Base-by-base conservation (phyloP, 2,329 filamentous ascomycete species). In the Graphilbum ipis-grandicollis region DNA sequence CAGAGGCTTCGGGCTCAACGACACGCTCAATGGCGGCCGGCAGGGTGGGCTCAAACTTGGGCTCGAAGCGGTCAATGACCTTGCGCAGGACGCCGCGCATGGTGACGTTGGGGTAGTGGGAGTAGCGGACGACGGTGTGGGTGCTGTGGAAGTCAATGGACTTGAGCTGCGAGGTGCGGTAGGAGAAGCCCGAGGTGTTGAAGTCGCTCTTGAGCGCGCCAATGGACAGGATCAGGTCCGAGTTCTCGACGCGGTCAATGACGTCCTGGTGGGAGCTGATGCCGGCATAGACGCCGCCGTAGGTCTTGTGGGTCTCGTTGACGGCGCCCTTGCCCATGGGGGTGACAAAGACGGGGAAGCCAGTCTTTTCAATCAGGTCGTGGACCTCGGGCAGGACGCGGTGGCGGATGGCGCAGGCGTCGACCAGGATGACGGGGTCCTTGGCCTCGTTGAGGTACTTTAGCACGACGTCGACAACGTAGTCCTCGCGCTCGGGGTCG, bases 261-360 rank as follows among this genome's bases (percentile, higher is more conserved):
- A 80, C 77, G 28, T 67, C 66, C 1, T 71, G 65, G 36, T 76
- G 69, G 23, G 77, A 84, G 26, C 78, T 82, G 40, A 68, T 68
- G n/a, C 85, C 85, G 9, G 79, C 79, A 53, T 93, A 92, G 5
- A 93, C 80, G 44, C 85, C 85, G 18, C 80, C 80, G 46, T 79
- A 93, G 49, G 71, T 79, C n/a, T 67, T 61, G 33, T 79, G 66
- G 2, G 68, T 69, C 55, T 93, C 84, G 48, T 90, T 69, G 33
- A 93, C 69, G 17, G 80, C 79, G 15, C 83, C 72, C 59, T 93
- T 93, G 33, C 84, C 84, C 79, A 92, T 92, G 3, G 84, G 82
- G 0, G 83, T 79, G n/a, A 86, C 80, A 47, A 90, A 92, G 0
- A 81, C 78, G 5, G 85, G 84, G 8, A 93, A 61, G 4, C 71